A percentile compares a stretch with the other conserved stretches of the same genome.
Evolutionary conservation across 1,284 basidiomycete genomes (phyloP).

Genomic region (Ganoderma lingzhi): DNA sequence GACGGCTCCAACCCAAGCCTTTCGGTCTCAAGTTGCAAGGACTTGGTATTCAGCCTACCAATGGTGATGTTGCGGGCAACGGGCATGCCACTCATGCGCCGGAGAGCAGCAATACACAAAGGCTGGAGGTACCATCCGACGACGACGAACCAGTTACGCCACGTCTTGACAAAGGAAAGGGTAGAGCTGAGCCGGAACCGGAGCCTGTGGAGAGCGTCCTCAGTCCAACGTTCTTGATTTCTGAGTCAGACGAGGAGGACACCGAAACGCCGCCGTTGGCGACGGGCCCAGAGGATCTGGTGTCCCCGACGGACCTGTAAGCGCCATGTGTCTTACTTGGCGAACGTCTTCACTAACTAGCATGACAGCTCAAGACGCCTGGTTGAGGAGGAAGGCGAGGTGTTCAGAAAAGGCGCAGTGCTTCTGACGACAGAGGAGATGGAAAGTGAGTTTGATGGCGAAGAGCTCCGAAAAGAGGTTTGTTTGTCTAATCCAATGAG

Average conservation of each 20-base stretch:
- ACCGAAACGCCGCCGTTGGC: constrained; percentile 59
- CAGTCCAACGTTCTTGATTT: constrained; percentile 73
- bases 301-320: constrained; percentile 68
- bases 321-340: constrained; percentile 36
- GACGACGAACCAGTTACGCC: constrained; percentile 62
- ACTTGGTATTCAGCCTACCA: constrained; percentile 49
- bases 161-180: constrained; percentile 78
- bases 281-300: constrained; percentile 44
- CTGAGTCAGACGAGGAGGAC: constrained; percentile 65
- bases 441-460: constrained; percentile 85
- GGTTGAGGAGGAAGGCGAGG: constrained; percentile 91
- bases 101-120: constrained; percentile 26
- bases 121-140: constrained; percentile 29
- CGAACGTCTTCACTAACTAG: not conserved
- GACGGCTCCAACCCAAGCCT: constrained; percentile 48
- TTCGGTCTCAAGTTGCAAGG: constrained; percentile 51
- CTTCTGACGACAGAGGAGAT: constrained; percentile 86
- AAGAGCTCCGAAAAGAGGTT: constrained; percentile 86
- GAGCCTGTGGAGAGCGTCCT: constrained; percentile 73
- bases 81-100: constrained; percentile 34
- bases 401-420: constrained; percentile 88
- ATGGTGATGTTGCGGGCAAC: constrained; percentile 29
- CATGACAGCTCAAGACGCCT: constrained; percentile 70
- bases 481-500: constrained; percentile 31
- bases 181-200: constrained; percentile 70